Percentiles rank a stretch among this genome's conserved stretches.
Conservation (phyloP, 306 rosid species). For the Lathyrus oleraceus region DNA sequence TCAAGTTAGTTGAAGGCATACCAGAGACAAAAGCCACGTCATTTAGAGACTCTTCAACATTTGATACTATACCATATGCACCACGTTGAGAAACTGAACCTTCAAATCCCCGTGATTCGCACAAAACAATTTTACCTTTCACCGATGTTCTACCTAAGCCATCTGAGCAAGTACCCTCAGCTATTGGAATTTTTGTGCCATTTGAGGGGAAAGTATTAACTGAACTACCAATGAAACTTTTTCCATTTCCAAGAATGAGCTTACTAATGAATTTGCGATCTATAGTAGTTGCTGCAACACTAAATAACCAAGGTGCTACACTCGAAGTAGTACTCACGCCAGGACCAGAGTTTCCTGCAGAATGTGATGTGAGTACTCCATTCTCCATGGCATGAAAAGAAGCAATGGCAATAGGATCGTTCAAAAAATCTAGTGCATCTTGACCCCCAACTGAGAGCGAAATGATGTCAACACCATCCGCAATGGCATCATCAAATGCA, state of each 20-base stretch:
- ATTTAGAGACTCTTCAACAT: background rate
- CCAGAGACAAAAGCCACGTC: background rate
- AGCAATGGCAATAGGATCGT: background rate
- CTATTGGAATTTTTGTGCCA: slow-evolving; percentile 1
- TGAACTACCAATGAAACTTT: background rate
- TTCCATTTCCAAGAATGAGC: slow-evolving; percentile 5
- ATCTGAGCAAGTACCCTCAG: background rate
- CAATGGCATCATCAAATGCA: background rate
- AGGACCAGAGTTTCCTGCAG: slow-evolving; percentile 11
- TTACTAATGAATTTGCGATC: slow-evolving; percentile 1
- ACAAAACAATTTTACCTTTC: slow-evolving; percentile 15
- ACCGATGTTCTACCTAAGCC: background rate
- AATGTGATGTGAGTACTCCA: background rate
- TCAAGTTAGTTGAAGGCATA: background rate
- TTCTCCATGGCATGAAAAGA: slow-evolving; percentile 23
- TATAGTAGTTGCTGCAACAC: slow-evolving; percentile 6
- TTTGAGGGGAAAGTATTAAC: background rate
- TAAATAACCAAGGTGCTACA: slow-evolving; percentile 19
- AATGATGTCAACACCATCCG: background rate
- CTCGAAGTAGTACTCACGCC: fast-evolving
- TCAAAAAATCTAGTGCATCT: background rate
- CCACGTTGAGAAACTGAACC: fast-evolving
- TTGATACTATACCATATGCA: background rate
- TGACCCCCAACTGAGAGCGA: background rate
- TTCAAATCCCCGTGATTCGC: background rate